Evolutionary conservation across 164 flowering plant genomes (phyloP).

Genomic region (Warburgia ugandensis): DNA sequence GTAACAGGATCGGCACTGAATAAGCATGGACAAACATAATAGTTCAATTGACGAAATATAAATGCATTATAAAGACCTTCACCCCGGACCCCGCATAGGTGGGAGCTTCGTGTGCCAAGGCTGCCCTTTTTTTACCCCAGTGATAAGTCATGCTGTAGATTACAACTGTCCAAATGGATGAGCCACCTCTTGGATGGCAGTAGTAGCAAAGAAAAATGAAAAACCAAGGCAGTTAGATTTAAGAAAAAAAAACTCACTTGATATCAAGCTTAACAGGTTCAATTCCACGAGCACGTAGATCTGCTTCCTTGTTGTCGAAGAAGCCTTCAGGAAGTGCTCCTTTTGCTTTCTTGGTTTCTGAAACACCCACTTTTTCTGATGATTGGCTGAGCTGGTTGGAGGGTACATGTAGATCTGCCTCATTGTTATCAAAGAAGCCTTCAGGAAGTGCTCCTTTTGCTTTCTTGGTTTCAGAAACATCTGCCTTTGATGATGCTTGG

Average conservation of each 20-base stretch:
- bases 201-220: not conserved
- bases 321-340: conserved; percentile 89
- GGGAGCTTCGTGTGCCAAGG: no score
- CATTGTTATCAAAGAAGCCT: conserved; percentile 94
- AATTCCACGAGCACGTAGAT: conserved; percentile 89
- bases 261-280: conserved; percentile 74
- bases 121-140: no score
- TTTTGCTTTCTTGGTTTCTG: conserved; percentile 47
- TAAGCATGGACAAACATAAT: no score
- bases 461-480: conserved; percentile 42
- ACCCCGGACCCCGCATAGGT: no score
- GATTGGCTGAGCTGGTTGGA: conserved; percentile 14
- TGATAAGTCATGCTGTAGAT: not conserved
- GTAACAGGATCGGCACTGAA: no score
- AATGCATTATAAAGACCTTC: no score
- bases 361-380: conserved; percentile 14
- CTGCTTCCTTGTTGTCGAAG: conserved; percentile 93
- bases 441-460: conserved; percentile 68
- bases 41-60: no score
- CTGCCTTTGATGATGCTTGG: conserved; percentile 11
- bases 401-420: conserved; percentile 90
- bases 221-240: not conserved
- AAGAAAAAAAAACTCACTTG: conserved; percentile 45
- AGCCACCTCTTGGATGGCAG: not conserved
- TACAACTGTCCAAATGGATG: not conserved